Evolutionary conservation across 1,284 basidiomycete species (phyloP).

Genomic region (Apiotrichum sp.): DNA sequence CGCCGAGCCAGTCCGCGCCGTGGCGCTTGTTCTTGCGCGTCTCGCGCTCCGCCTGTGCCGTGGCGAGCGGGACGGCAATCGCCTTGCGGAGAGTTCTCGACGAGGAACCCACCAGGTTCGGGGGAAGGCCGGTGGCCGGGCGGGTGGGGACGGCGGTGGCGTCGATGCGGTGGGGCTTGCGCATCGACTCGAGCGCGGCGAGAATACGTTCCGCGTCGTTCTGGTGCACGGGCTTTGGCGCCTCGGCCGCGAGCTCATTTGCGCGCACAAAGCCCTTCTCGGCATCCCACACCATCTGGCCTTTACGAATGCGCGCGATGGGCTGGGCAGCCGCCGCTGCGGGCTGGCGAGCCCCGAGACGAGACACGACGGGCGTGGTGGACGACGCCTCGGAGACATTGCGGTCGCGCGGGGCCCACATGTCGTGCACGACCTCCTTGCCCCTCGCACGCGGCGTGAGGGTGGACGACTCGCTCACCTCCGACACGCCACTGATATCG

Average conservation of each 20-base stretch:
- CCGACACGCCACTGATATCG: slow-evolving; percentile 23
- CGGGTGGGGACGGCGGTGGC: not conserved
- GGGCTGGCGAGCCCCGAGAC: not conserved
- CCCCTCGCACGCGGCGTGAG: too few species aligned
- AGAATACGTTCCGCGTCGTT: slow-evolving; percentile 46
- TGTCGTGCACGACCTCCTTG: too few species aligned
- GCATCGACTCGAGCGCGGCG: slow-evolving; percentile 39
- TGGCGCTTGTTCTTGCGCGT: slow-evolving; percentile 19
- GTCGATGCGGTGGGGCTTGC: slow-evolving; percentile 28
- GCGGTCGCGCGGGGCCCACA: not conserved
- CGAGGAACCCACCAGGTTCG: slow-evolving; percentile 33
- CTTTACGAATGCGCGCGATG: slow-evolving; percentile 30
- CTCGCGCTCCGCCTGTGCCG: slow-evolving; percentile 30
- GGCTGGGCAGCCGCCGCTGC: not conserved
- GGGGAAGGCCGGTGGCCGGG: slow-evolving; percentile 16
- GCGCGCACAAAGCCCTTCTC: slow-evolving; percentile 41
- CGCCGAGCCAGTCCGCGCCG: slow-evolving; percentile 14
- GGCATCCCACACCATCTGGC: slow-evolving; percentile 40
- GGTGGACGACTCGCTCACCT: slow-evolving; percentile 23
- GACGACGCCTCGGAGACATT: not conserved
- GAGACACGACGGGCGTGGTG: slow-evolving; percentile 2
- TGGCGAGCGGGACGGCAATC: slow-evolving; percentile 41
- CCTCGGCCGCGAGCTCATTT: slow-evolving; percentile 26
- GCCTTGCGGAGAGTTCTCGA: slow-evolving; percentile 37
- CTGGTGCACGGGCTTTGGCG: slow-evolving; percentile 24